Evolutionary conservation across 2,329 filamentous ascomycete genomes (phyloP).

Genomic region (Xylariaceae sp.): DNA sequence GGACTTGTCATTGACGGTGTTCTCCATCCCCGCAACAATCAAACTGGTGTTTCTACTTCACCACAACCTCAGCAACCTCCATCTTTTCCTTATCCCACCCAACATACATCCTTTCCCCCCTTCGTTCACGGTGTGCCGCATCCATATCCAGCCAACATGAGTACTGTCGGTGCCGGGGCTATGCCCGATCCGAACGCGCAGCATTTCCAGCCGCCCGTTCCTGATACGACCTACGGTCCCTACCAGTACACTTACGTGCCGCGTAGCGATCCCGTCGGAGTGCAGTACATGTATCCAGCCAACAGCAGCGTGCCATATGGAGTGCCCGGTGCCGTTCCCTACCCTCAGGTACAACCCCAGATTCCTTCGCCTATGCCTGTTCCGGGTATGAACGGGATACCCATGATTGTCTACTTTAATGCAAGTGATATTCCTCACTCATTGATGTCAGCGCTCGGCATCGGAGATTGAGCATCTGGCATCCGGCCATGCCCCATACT

Average conservation of each 20-base stretch:
- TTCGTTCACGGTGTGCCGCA: constrained; percentile 10
- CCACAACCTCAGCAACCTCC: constrained; percentile 13
- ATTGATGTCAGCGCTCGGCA: neutral
- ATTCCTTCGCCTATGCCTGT: constrained; percentile 8
- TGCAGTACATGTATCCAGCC: constrained; percentile 28
- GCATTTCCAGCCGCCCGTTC: constrained; percentile 54
- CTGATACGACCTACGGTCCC: constrained; percentile 51
- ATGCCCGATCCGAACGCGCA: constrained; percentile 37
- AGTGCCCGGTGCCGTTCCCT: constrained; percentile 16
- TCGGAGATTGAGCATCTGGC: neutral
- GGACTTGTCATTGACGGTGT: constrained; percentile 19
- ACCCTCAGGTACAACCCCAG: constrained; percentile 21
- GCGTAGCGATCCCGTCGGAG: constrained; percentile 38
- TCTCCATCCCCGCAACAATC: constrained; percentile 6
- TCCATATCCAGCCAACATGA: constrained; percentile 28
- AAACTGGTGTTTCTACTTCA: constrained; percentile 2
- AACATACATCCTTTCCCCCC: constrained; percentile 8
- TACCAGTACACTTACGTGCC: constrained; percentile 52
- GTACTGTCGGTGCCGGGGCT: constrained; percentile 39
- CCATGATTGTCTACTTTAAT: constrained; percentile 6
- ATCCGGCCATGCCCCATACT: constrained; percentile 7
- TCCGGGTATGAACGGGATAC: neutral
- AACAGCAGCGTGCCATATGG: constrained; percentile 3
- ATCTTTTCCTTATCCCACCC: constrained; percentile 5
- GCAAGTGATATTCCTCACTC: constrained; percentile 11